Base-by-base conservation (phyloP, 345 rosid species). In the Camelina laxa region DNA sequence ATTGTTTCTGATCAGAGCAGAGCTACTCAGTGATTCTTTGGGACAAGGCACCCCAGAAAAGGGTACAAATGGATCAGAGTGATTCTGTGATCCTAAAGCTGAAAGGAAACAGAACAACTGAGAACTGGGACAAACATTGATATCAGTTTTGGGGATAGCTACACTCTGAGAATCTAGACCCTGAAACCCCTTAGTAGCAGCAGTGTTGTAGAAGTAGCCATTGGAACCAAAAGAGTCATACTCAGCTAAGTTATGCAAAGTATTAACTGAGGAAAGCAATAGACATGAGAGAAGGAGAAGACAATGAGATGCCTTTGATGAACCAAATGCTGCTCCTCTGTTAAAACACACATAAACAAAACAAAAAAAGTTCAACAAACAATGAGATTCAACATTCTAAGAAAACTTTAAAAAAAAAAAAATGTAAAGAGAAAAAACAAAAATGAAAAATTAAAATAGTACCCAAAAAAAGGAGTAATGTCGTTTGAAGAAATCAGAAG, bases 51-150 rank as follows among this genome's bases (percentile, higher is more conserved):
- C 48, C 48, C 79, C 88, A 57, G 50, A 70, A 65, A 75, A 67
- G 33, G 79, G 69, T 21, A 73, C 65, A 45, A 44, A 22, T 53
- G 80, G 69, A 69, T 80, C 77, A 65, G 62, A 67, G 63, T 65
- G 70, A 74, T 72, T 67, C 66, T 75, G 72, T 78, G 82, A 66
- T 60, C 81, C 83, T 75, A 80, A 54, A 80, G 70, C 63, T 31
- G 98, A 89, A 70, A 86, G 96, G 79, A 88, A 85, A 82, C 89
- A 85, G 73, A 88, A 82, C 7, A 77, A 80, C 56, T 84, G 85
- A 59, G 90, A 82, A 78, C 57, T 68, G 7, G 79, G 62, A 75
- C 91, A 86, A 36, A 85, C 80, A 76, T 61, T 75, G 61, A 68
- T 67, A 15, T 63, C 22, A 24, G 10, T 2, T 5, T 35, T 58